Base-by-base conservation (phyloP, 306 rosid species). In the Cicer chorassanicum region DNA sequence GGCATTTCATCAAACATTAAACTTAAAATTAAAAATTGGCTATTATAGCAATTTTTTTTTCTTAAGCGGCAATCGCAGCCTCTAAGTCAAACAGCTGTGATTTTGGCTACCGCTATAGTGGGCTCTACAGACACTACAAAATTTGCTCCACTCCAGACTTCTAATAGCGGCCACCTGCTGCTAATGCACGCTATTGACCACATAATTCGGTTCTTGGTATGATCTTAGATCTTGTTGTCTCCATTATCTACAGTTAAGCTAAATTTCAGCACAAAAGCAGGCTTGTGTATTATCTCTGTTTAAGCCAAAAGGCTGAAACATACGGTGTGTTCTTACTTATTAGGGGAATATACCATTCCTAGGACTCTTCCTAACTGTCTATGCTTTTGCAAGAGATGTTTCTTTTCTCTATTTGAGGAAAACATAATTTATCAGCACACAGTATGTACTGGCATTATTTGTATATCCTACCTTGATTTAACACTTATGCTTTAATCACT, bases 1-100 rank as follows among this genome's bases (percentile, higher is more conserved):
- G 21, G 36, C 18, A 43, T 41, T 68, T 83, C 65, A 44, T 48
- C 65, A n/a, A 62, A 62, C 21, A n/a, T 63, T 7, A 63, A 63
- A 63, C 8, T 39, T 63, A 48, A 38, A 63, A 14, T 39, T 40
- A 39, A 40, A 15, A 56, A 13, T 10, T 24, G 64, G 64, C 64
- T 24, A 57, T 21, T 57, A 8, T 1, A 57, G 29, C 40, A 9
- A 5, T 9, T 57, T 6, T 57, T 57, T 21, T 11, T 24, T 24
- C 64, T 3, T 24, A 10, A 21, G 38, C 7, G 14, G 64, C 8
- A 9, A 34, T 54, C 60, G 14, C 8, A 29, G 39, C 38, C 40
- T 56, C 5, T 29, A 29, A 29, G 36, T 29, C 63, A 56, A 56
- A 21, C 40, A 21, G 63, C 63, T 19, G 8, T 21, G 40, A 21